A percentile compares a stretch with the other conserved stretches of the same genome.
These are phyloP conservation scores for Penicillium subrubescens DNA, from an alignment of 495 filamentous ascomycete genomes.

Conservation along the genomic window DNA sequence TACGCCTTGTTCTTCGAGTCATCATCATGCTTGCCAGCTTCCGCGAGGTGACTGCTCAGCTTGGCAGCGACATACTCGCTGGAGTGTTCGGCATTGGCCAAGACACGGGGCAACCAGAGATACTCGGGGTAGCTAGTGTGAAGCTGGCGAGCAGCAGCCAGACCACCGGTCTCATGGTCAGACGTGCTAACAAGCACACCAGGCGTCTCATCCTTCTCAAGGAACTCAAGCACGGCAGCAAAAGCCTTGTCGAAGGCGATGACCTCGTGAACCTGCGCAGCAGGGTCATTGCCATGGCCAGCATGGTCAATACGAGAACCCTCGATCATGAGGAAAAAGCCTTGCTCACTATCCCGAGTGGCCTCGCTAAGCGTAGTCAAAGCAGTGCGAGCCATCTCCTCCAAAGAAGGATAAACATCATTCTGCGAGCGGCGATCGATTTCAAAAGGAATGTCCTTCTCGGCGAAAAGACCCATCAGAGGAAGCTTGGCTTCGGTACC, in stretches of 20 bases:
- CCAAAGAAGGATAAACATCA: conserved; percentile 81
- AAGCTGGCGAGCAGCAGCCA: conserved; percentile 77
- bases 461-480: conserved; percentile 83
- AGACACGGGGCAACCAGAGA: conserved; percentile 79
- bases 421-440: conserved; percentile 80
- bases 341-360: conserved; percentile 81
- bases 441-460: conserved; percentile 85
- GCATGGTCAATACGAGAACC: conserved; percentile 96
- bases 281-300: conserved; percentile 92
- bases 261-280: conserved; percentile 92
- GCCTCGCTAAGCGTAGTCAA: conserved; percentile 77
- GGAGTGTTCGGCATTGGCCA: conserved; percentile 81
- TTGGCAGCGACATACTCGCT: conserved; percentile 65
- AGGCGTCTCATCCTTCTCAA: conserved; percentile 70
- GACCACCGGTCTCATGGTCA: conserved; percentile 93
- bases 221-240: conserved; percentile 77
- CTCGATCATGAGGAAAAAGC: conserved; percentile 99
- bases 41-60: conserved; percentile 58
- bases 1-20: conserved; percentile 44
- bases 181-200: conserved; percentile 85
- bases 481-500: conserved; percentile 79
- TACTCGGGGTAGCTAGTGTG: conserved; percentile 71
- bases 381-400: conserved; percentile 88
- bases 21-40: conserved; percentile 23
- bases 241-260: conserved; percentile 90